Evolutionary conservation across 1,284 basidiomycete genomes (phyloP).

Genomic region (Schizophyllum amplum): DNA sequence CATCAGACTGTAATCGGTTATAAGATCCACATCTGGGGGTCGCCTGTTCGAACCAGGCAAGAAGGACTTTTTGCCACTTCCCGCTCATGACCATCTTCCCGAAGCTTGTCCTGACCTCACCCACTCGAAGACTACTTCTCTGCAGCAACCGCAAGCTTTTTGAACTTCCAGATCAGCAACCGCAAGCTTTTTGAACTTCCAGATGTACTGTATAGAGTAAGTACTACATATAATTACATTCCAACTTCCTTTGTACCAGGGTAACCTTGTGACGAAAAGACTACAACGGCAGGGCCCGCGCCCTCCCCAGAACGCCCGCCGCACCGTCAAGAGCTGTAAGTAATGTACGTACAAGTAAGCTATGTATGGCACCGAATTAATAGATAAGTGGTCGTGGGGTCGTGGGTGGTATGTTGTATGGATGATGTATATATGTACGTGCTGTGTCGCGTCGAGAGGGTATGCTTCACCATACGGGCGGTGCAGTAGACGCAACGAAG

Average conservation of each 20-base stretch:
- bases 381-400: neutral
- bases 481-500: no score
- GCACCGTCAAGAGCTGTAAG: neutral
- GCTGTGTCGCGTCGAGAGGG: neutral
- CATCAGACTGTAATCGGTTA: neutral
- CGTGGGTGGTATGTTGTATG: constrained; percentile 10
- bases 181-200: neutral
- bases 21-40: neutral
- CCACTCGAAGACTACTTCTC: neutral
- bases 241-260: neutral
- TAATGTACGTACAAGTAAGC: neutral
- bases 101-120: no score
- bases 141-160: neutral
- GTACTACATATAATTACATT: neutral
- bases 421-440: constrained; percentile 1
- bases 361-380: neutral
- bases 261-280: neutral
- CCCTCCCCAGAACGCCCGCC: neutral
- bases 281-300: neutral
- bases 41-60: neutral
- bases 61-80: neutral
- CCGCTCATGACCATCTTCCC: no score
- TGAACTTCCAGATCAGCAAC: neutral
- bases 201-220: neutral
- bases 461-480: no score